phyloP scores from a whole-genome alignment of 2,329 filamentous ascomycete species.

The Neopestalotiopsis sp. region DNA sequence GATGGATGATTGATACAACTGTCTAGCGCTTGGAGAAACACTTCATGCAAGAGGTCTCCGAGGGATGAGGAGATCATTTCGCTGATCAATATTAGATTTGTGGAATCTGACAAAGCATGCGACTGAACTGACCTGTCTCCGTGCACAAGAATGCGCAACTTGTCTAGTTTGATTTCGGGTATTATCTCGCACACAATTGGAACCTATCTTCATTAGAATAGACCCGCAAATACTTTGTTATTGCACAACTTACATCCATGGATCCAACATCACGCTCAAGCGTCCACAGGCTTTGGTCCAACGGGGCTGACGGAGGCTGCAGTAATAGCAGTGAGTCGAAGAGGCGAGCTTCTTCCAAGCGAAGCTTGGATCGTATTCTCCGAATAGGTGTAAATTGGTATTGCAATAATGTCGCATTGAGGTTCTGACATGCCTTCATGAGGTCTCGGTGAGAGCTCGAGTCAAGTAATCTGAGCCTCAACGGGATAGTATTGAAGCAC shows the following conservation, averaged over 20 bases:
- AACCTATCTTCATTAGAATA: constrained; percentile 42
- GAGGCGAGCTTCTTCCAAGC: constrained; percentile 52
- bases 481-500: constrained; percentile 88
- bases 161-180: constrained; percentile 58
- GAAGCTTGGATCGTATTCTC: constrained; percentile 64
- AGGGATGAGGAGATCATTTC: constrained; percentile 28
- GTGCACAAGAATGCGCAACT: constrained; percentile 65
- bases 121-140: constrained; percentile 52
- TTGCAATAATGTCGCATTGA: constrained; percentile 65
- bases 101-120: neutral
- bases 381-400: constrained; percentile 80
- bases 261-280: constrained; percentile 60
- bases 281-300: constrained; percentile 61
- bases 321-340: constrained; percentile 85
- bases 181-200: constrained; percentile 79
- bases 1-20: constrained; percentile 34
- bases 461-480: constrained; percentile 61
- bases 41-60: constrained; percentile 28
- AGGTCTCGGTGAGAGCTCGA: constrained; percentile 59
- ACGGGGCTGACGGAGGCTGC: constrained; percentile 66
- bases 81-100: constrained; percentile 26
- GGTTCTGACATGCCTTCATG: constrained; percentile 61
- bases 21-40: constrained; percentile 34
- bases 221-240: too few relatives aligned
- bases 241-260: constrained; percentile 66